A percentile compares a stretch with the other conserved stretches of the same genome.
Evolutionary conservation across 441 rosid genomes (phyloP).

Genomic region (Aquilaria agallochum): DNA sequence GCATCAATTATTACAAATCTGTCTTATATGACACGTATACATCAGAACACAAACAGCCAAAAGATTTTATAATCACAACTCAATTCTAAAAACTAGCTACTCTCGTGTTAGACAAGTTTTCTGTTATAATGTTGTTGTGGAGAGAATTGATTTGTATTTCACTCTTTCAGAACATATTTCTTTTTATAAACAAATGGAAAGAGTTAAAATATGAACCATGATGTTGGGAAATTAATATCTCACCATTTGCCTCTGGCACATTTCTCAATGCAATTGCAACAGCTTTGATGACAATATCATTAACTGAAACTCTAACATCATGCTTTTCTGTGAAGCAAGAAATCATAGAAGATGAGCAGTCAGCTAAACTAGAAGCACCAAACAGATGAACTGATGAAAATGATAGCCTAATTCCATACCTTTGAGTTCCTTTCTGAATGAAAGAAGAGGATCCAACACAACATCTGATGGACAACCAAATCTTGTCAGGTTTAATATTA

Average conservation of each 20-base stretch:
- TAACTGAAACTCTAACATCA: constrained; percentile 85
- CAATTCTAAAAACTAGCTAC: too few species aligned
- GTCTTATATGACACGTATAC: too few species aligned
- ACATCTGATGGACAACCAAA: constrained; percentile 60
- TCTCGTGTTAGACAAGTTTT: too few species aligned
- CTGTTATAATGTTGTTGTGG: too few species aligned
- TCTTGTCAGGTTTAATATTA: constrained; percentile 17
- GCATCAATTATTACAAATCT: too few species aligned
- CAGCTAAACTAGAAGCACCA: constrained; percentile 15
- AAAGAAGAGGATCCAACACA: constrained; percentile 88
- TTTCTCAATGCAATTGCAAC: constrained; percentile 82
- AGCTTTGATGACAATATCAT: constrained; percentile 95
- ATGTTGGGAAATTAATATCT: constrained; percentile 20
- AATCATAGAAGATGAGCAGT: constrained; percentile 23
- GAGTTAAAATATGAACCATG: too few species aligned
- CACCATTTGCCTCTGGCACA: constrained; percentile 94
- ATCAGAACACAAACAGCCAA: too few species aligned
- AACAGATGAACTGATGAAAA: constrained; percentile 20
- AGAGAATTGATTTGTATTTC: too few species aligned
- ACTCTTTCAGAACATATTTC: too few species aligned
- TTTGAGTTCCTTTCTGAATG: constrained; percentile 87
- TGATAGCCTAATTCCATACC: constrained; percentile 38
- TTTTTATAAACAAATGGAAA: too few species aligned
- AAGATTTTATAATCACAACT: too few species aligned
- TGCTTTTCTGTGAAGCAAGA: constrained; percentile 60